Conservation (phyloP, 768 basidiomycete genomes). For the Boletus tomentosulus region DNA sequence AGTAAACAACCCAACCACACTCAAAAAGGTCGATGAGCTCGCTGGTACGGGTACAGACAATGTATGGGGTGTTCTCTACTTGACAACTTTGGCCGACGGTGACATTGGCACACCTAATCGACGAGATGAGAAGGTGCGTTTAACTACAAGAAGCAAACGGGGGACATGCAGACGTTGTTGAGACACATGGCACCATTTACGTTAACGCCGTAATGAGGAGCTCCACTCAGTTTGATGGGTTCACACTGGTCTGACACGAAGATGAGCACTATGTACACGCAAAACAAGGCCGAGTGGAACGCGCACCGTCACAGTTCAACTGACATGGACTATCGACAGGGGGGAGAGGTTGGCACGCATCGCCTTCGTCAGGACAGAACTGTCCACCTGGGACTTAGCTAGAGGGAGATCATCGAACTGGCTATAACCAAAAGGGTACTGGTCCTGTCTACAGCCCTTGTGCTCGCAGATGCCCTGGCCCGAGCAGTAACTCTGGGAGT, state of each 20-base stretch:
- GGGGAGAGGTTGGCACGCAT: slow-evolving; percentile 53
- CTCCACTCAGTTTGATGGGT: slow-evolving; percentile 54
- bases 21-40: no score
- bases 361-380: slow-evolving; percentile 88
- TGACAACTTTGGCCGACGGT: no score
- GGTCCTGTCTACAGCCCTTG: slow-evolving; percentile 44
- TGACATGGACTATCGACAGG: slow-evolving; percentile 69
- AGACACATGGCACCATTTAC: slow-evolving; percentile 82
- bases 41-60: no score
- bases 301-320: slow-evolving; percentile 77
- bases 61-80: no score
- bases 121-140: no score
- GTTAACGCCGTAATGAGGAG: slow-evolving; percentile 64
- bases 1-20: no score
- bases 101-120: no score
- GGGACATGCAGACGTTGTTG: slow-evolving; percentile 54
- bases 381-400: no score
- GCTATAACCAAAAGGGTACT: slow-evolving; percentile 69
- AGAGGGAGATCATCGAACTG: slow-evolving; percentile 39
- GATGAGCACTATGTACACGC: not conserved
- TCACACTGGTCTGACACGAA: no score
- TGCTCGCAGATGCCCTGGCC: no score
- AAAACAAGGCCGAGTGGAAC: not conserved
- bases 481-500: slow-evolving; percentile 60
- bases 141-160: no score